Percentiles rank a stretch among this genome's conserved stretches.
These are phyloP conservation scores for Pseudonitzschia pungens DNA, from an alignment of 108 stramenopile species.

Conservation along the genomic window DNA sequence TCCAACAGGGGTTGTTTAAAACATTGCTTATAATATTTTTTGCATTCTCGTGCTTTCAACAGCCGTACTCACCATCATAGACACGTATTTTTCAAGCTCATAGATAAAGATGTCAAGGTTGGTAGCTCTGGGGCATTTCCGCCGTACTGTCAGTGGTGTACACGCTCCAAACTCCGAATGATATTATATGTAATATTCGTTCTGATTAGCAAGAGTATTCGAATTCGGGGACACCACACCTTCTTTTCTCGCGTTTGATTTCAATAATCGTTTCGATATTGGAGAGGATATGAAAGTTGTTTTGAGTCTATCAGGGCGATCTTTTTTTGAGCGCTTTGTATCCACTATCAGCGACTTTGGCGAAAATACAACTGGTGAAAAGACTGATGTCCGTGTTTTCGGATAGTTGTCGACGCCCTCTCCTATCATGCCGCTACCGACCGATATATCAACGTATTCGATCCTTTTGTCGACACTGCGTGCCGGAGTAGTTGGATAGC, in stretches of 20 bases:
- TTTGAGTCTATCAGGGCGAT: neutral
- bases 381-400: neutral
- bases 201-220: neutral
- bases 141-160: neutral
- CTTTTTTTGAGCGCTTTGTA: neutral
- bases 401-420: neutral
- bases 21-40: no score
- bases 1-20: no score
- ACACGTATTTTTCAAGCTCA: neutral
- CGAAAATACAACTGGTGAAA: neutral
- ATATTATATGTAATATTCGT: neutral
- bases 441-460: neutral
- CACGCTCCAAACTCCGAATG: neutral
- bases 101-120: neutral
- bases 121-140: neutral
- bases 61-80: no score
- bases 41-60: no score
- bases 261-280: neutral
- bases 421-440: neutral
- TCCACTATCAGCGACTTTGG: neutral
- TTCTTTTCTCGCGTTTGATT: neutral
- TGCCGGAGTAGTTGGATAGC: neutral
- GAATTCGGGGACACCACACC: neutral
- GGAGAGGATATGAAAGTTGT: neutral
- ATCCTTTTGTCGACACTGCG: neutral